Evolutionary conservation across 2,329 filamentous ascomycete genomes (phyloP).

Genomic region (Escovopsis sp.): DNA sequence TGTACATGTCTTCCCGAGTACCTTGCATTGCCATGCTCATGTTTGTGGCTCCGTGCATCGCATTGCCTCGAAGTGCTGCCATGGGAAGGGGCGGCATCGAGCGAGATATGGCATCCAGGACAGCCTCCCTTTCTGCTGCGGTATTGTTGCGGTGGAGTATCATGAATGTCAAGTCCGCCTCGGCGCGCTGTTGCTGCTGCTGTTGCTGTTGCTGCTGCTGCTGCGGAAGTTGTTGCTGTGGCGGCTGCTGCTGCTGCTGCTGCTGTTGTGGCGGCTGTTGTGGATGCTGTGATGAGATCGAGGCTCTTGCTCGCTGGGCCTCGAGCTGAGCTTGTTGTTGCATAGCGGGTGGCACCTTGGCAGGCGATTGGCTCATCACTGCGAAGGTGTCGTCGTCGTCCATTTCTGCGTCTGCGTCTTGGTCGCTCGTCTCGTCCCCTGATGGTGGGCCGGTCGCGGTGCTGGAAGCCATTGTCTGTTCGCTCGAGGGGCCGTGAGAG

Average conservation of each 20-base stretch:
- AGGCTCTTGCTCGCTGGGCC: constrained; percentile 25
- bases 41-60: constrained; percentile 25
- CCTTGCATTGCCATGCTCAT: constrained; percentile 32
- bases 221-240: constrained; percentile 12
- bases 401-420: constrained; percentile 35
- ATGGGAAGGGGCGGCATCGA: too few relatives aligned
- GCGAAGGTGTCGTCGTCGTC: constrained; percentile 43
- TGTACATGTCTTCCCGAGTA: constrained; percentile 34
- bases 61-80: constrained; percentile 23
- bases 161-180: constrained; percentile 25
- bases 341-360: constrained; percentile 22
- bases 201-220: constrained; percentile 7
- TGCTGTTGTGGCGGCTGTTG: constrained; percentile 5
- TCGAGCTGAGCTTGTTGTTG: constrained; percentile 29
- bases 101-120: constrained; percentile 26
- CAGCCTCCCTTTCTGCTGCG: constrained; percentile 18
- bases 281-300: constrained; percentile 18
- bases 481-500: constrained; percentile 19
- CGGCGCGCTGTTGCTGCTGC: constrained; percentile 8
- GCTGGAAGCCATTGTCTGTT: constrained; percentile 17
- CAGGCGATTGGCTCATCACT: constrained; percentile 29
- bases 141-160: constrained; percentile 26
- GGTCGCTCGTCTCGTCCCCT: constrained; percentile 32
- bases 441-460: constrained; percentile 24
- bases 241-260: constrained; percentile 10